Conservation (phyloP, 768 basidiomycete genomes). For the Mycena filopes region DNA sequence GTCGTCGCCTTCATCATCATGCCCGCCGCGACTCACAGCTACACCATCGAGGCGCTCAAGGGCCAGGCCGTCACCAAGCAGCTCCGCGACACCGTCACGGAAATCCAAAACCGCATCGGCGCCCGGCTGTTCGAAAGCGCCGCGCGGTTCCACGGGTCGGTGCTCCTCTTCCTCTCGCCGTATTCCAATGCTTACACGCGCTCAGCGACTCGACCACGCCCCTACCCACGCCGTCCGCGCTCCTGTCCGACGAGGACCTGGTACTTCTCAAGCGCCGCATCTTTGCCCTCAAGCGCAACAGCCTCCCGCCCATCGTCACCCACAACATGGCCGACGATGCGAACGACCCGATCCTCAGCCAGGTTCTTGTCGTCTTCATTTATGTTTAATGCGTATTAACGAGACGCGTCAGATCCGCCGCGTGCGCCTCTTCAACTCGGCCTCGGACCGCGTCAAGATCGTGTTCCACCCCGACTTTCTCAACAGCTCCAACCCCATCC, state of each 20-base stretch:
- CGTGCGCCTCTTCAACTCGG: constrained; percentile 91
- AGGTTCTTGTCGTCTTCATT: constrained; percentile 42
- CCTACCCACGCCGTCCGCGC: constrained; percentile 75
- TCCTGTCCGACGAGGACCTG: constrained; percentile 93
- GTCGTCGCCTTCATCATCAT: constrained; percentile 99
- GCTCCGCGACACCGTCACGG: constrained; percentile 92
- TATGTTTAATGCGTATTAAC: background rate
- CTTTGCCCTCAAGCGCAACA: constrained; percentile 94
- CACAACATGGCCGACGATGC: constrained; percentile 98
- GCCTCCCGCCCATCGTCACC: constrained; percentile 95
- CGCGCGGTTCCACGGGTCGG: constrained; percentile 89
- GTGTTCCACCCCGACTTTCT: constrained; percentile 99
- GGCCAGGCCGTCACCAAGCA: constrained; percentile 97
- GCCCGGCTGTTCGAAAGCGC: constrained; percentile 94
- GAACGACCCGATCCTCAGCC: constrained; percentile 93
- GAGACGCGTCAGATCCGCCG: constrained; percentile 66
- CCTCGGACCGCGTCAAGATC: constrained; percentile 93
- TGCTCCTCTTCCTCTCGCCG: constrained; percentile 40
- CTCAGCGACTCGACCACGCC: constrained; percentile 60
- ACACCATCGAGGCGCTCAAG: constrained; percentile 97
- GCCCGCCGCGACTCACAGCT: constrained; percentile 96
- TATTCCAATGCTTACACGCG: background rate
- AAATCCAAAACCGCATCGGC: constrained; percentile 94
- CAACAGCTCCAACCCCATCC: constrained; percentile 96
- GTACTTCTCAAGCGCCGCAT: constrained; percentile 95